Base-by-base conservation (phyloP, 1,284 basidiomycete species). In the Trametes sp. region DNA sequence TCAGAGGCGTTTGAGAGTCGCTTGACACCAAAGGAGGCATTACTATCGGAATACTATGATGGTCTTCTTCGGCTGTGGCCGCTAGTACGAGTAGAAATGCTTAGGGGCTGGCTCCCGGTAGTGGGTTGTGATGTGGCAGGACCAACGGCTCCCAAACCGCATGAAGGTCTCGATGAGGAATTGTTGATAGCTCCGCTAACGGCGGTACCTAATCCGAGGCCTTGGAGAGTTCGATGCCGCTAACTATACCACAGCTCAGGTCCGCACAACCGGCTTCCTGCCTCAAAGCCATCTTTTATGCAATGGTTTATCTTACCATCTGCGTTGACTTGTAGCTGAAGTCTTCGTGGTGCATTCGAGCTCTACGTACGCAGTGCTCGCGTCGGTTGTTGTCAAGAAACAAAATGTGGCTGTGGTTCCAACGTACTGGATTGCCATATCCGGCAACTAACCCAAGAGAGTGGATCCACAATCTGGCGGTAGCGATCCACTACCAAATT, bases 401-500 rank as follows among this genome's bases (percentile, higher is more conserved):
- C 21, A 24, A 9, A 26, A 42, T 21, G 14, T 13, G 33, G 11
- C 31, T 24, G 16, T n/a, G 23, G 42, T 29, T 24, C 41, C 41
- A 55, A 56, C 52, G 26, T 54, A 58, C 53, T 52, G 44, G 54
- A 23, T 57, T 65, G 54, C 59, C 63, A 51, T 19, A 44, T 61
- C 31, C 13, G 63, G 63, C 7, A 49, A 49, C 14, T 13, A 29
- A 26, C 55, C 63, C 63, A 55, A 53, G 36, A 41, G 16, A 65
- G 59, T 62, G 63, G 63, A 48, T 55, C 60, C 42, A 55, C 42
- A 33, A 51, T 55, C 48, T 51, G 28, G 56, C 44, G 61, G 61
- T 58, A 48, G 38, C 41, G 41, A 35, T 38, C 24, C 41, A 29
- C 41, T 60, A 61, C 63, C 63, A 36, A 8, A 41, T 23, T 46